phyloP scores from a whole-genome alignment of 768 basidiomycete species.

The Calocybe gangraenosa region DNA sequence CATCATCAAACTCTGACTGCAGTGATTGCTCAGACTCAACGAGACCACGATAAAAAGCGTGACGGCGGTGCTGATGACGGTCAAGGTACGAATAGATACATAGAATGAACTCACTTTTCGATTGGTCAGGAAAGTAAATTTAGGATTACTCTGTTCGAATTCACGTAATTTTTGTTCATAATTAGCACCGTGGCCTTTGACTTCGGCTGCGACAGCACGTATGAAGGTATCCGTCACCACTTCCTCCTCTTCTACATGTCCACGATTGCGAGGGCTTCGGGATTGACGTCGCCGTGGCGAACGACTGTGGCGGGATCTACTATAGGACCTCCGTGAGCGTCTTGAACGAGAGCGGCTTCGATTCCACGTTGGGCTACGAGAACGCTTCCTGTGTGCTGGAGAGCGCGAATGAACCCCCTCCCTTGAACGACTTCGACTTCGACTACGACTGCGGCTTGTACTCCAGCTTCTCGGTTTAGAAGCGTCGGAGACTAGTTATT shows the following conservation, averaged over 20 bases:
- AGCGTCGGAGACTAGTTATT: slow-evolving; percentile 14
- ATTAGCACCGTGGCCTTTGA: slow-evolving; percentile 72
- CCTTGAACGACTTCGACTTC: slow-evolving; percentile 30
- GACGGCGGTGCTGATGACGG: slow-evolving; percentile 55
- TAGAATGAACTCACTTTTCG: slow-evolving; percentile 40
- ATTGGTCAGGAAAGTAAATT: slow-evolving; percentile 72
- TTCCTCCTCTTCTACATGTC: slow-evolving; percentile 52
- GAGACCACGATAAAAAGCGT: slow-evolving; percentile 68
- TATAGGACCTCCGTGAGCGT: slow-evolving; percentile 28
- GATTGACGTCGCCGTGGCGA: slow-evolving; percentile 47
- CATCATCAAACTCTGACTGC: slow-evolving; percentile 78
- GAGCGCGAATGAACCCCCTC: slow-evolving; percentile 38
- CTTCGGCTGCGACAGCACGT: slow-evolving; percentile 79
- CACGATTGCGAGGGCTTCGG: slow-evolving; percentile 45
- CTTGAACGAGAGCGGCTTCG: slow-evolving; percentile 42
- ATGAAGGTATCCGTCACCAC: slow-evolving; percentile 83
- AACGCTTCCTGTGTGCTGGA: slow-evolving; percentile 35
- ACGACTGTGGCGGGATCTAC: slow-evolving; percentile 35
- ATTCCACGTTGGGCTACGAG: slow-evolving; percentile 46
- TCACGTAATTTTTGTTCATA: slow-evolving; percentile 75
- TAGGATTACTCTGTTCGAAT: slow-evolving; percentile 76
- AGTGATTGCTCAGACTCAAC: slow-evolving; percentile 50
- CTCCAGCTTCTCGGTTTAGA: slow-evolving; percentile 17
- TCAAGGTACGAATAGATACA: slow-evolving; percentile 1
- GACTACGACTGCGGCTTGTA: slow-evolving; percentile 33